phyloP scores from a whole-genome alignment of 2,329 filamentous ascomycete species.

The Aspergillus sp. region DNA sequence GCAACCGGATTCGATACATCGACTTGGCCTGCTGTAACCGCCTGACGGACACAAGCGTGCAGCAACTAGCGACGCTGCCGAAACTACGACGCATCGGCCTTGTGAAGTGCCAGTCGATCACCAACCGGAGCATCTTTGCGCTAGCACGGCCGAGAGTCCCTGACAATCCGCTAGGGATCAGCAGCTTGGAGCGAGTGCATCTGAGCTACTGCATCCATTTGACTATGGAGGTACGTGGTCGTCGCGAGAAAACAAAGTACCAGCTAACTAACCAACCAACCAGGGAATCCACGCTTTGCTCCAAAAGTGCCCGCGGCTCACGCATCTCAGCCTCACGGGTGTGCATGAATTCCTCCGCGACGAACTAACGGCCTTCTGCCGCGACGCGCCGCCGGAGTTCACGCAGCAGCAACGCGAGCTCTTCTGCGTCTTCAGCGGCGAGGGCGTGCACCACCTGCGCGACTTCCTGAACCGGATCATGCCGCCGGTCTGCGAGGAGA shows the following conservation, averaged over 20 bases:
- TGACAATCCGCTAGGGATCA: slow-evolving; percentile 51
- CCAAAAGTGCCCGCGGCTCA: slow-evolving; percentile 84
- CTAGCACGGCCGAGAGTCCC: slow-evolving; percentile 57
- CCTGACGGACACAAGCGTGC: slow-evolving; percentile 79
- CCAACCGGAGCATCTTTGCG: slow-evolving; percentile 77
- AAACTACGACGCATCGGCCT: slow-evolving; percentile 91
- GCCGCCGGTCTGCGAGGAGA: slow-evolving; percentile 19
- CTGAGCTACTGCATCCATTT: slow-evolving; percentile 87
- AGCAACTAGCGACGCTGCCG: slow-evolving; percentile 71
- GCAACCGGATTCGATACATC: slow-evolving; percentile 93
- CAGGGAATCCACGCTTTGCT: slow-evolving; percentile 87
- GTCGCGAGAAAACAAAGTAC: too few species aligned
- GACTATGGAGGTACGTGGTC: slow-evolving; percentile 60
- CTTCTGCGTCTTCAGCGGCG: slow-evolving; percentile 94
- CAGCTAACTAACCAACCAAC: slow-evolving; percentile 3
- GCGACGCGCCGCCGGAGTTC: slow-evolving; percentile 81
- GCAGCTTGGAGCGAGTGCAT: slow-evolving; percentile 81
- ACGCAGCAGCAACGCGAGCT: slow-evolving; percentile 90
- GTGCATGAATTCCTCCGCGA: slow-evolving; percentile 82
- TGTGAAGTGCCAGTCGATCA: slow-evolving; percentile 87
- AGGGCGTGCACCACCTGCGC: slow-evolving; percentile 68
- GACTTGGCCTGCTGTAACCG: slow-evolving; percentile 90
- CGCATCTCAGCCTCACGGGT: slow-evolving; percentile 87
- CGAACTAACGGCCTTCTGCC: slow-evolving; percentile 76
- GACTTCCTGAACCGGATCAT: slow-evolving; percentile 58